These are phyloP conservation scores for Entelexis paramagnoliae DNA, from an alignment of 1,139 yeast species.

Conservation along the genomic window DNA sequence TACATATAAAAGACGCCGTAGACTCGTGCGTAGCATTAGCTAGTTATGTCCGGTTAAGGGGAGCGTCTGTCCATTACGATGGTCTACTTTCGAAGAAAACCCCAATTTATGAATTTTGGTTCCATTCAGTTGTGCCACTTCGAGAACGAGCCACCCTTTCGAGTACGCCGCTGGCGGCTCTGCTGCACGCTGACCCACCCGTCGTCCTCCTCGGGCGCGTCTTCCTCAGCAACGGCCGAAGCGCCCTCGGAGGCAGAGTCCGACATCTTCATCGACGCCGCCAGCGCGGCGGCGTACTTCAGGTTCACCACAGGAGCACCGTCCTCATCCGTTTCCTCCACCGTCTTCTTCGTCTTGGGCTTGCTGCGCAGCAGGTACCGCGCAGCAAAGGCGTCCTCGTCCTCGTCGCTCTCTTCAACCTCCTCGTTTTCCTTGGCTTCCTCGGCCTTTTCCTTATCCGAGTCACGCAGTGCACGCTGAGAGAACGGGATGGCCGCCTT, in stretches of 20 bases:
- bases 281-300: conserved; percentile 24
- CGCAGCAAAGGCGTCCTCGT: conserved; percentile 26
- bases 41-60: no score
- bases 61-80: no score
- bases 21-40: no score
- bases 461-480: conserved; percentile 18
- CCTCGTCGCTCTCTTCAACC: conserved; percentile 22
- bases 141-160: conserved; percentile 22
- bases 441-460: conserved; percentile 2
- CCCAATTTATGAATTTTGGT: no score
- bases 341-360: conserved; percentile 12
- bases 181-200: conserved; percentile 31
- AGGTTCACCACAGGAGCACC: conserved; percentile 20
- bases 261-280: conserved; percentile 22
- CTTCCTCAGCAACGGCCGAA: conserved; percentile 22
- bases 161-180: conserved; percentile 20
- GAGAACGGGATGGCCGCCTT: conserved; percentile 24
- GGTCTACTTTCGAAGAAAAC: no score
- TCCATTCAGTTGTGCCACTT: conserved; percentile 15
- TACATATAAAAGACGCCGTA: no score
- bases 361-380: conserved; percentile 21
- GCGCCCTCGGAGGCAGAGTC: conserved; percentile 16
- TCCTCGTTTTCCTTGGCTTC: conserved; percentile 19
- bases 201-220: conserved; percentile 26
- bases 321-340: conserved; percentile 14